Evolutionary conservation across 2,329 filamentous ascomycete species (phyloP), one percentile per base, ranked within the genome.

Genomic region (Pleoardoris graminearum): DNA sequence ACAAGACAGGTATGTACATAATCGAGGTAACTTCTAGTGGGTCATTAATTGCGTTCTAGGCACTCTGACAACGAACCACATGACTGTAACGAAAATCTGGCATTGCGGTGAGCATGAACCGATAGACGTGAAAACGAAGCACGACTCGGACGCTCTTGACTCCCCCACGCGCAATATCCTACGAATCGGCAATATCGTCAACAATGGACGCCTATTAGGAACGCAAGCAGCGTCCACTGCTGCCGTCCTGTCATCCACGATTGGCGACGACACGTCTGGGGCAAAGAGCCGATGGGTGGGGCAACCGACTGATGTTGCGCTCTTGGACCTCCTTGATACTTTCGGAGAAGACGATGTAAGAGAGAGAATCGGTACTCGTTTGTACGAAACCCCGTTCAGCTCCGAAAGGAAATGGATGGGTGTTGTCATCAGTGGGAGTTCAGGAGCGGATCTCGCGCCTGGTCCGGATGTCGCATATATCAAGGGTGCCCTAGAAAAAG

Each of bases 371-470:
- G 91, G 91, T n/a, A 82, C 83, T 27, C 88, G 93, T 43, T 84
- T 88, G 27, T 85, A 86, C 37, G 94, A 99, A 72, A 92, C 90
- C 0, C 92, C 94, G 0, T 99, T 99, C 74, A 97, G 93, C 70
- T 99, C 94, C 1, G 91, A 96, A 70, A 85, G 93, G 51, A 99
- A 99, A 75, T 99, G 93, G 93, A 99, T 99, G 95, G 95, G 95
- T 29, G 92, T 97, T 23, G 88, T 91, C 1, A 89, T 97, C 57
- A 67, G 73, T 51, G 74, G 76, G 27, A 75, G 71, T 51, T 67
- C 76, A 37, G 78, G 80, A 19, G 80, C 84, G 42, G 79, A 79
- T 23, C 76, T 78, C 25, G 57, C 56, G 53, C 77, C 78, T 48
- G 86, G 88, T 32, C 85, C 86, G 55, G 90, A 96, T 65, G 86